Base-by-base conservation (phyloP, 768 basidiomycete species). In the Tephrocybe sp. region DNA sequence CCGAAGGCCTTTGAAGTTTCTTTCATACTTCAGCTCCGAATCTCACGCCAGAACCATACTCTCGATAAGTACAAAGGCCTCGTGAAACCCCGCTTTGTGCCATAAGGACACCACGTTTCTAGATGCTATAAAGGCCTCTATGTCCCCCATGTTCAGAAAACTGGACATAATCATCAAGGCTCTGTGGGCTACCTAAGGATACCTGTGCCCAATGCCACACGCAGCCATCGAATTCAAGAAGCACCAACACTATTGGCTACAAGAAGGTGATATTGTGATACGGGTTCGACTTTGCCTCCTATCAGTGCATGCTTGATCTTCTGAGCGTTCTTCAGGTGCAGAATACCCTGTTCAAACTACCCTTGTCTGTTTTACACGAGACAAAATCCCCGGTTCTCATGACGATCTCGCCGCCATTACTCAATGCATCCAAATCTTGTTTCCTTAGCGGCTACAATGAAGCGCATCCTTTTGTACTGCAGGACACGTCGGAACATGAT, bases 271-370 rank as follows among this genome's bases (percentile, higher is more conserved):
- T 46, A 58, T 67, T 27, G 63, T 69, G 2, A 68, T 70, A 27
- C 64, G 60, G 52, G 69, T 65, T 45, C 28, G 18, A 25, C 28
- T 13, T 31, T 40, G 16, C 28, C 5, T 28, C 24, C 37, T 24
- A 18, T 34, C 12, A 13, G 5, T 47, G 21, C n/a, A n/a, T 8
- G n/a, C 24, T 19, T 35, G n/a, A 25, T 6, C 13, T 22, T 12
- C 19, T 7, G n/a, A n/a, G 36, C 16, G 13, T 5, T 5, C 11
- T 38, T 34, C 57, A 83, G 82, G 80, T 81, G 12, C 79, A 80
- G 53, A 73, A 77, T 45, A 73, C 69, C 9, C 63, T 82, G 1
- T 83, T 79, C 57, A 66, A 72, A 1, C 65, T 84, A 0, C 75
- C 79, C 35, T 71, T 76, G 9, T 73, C 74, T 8, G 73, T 76